Evolutionary conservation across 2,329 filamentous ascomycete genomes (phyloP), one percentile per base, ranked within the genome.

Genomic region (Aspergillus aculeatus): DNA sequence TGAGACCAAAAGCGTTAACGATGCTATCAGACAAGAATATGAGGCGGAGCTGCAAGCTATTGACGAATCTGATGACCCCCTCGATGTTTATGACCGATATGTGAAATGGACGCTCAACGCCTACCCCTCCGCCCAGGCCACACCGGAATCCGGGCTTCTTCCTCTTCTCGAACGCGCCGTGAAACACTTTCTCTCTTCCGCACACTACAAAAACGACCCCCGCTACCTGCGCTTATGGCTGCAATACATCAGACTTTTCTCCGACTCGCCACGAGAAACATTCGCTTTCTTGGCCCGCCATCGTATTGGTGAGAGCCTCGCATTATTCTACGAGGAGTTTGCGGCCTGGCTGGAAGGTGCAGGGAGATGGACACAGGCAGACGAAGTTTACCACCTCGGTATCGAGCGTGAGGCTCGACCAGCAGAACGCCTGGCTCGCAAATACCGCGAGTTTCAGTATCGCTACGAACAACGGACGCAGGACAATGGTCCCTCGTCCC

Each of bases 311-410:
- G 92, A 97, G 70, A 82, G 83, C 0, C 83, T 99, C 2, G 95
- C 95, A 1, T 81, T 98, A 3, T 99, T 92, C 75, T 99, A 99
- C 76, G 95, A 99, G 74, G 95, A 98, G 71, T 99, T 96, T 72
- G 93, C 95, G 1, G 89, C 87, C 1, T 98, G 93, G 91, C 81
- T 99, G 6, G 95, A 99, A 78, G 83, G 86, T 38, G 90, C 88
- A 6, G 90, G 87, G 14, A 83, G 94, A 64, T 97, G 92, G 90
- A 84, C 82, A 23, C 95, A 99, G 75, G 94, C 95, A 0, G 92
- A 96, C 68, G 95, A 99, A 75, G 90, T 99, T 0, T 98, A 96
- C 74, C 88, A 89, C 68, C 81, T 96, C 65, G 95, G 95, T 2
- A 89, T 99, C 56, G 91, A 97, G 74, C 87, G 88, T 47, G 92